Evolutionary conservation across 352 stramenopile genomes (phyloP), one percentile per base, ranked within the genome.

Genomic region (Globisporangium megalacanthum): DNA sequence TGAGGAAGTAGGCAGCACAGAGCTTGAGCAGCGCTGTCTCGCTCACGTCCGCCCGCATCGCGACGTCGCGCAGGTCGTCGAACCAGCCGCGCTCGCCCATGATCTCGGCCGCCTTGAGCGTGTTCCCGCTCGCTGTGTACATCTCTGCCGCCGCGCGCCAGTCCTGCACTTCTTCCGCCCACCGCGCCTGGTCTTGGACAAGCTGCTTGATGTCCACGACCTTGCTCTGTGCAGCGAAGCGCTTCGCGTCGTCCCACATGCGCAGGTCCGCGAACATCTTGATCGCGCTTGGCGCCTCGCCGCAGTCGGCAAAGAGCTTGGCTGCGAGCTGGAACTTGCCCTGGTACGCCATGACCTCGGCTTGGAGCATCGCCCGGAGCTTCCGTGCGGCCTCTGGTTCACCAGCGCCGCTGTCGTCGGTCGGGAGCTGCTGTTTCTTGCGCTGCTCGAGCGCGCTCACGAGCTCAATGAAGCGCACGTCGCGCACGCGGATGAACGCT

Each of bases 161-260:
- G 61, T 98, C 90, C 42, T 94, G 84, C 4, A 94, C 87, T 42
- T 98, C 91, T 47, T 98, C 84, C 22, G 90, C 86, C 90, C 90
- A 97, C 59, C 94, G 85, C 31, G 93, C 95, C 65, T 98, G 93
- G 37, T 92, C 84, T 29, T 83, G 62, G 1, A 94, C 82, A 11
- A 98, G 75, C 48, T 97, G 80, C 52, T 93, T 77, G 47, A 94
- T 85, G 62, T 97, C 87, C 35, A 94, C 68, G 45, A 79, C 77
- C 46, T 86, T 88, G 44, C 70, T 83, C 58, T 87, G 81, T 11
- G 72, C 77, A 3, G 92, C 90, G 47, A 97, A 96, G 20, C 79
- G 79, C 70, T 97, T 98, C 35, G 94, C 95, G 55, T 98, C 85
- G 35, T 98, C 92, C 92, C 93, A 98, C 72, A 95, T 83, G 8